Evolutionary conservation across 345 rosid genomes (phyloP), one percentile per base, ranked within the genome.

Genomic region (Populus pruinosa): DNA sequence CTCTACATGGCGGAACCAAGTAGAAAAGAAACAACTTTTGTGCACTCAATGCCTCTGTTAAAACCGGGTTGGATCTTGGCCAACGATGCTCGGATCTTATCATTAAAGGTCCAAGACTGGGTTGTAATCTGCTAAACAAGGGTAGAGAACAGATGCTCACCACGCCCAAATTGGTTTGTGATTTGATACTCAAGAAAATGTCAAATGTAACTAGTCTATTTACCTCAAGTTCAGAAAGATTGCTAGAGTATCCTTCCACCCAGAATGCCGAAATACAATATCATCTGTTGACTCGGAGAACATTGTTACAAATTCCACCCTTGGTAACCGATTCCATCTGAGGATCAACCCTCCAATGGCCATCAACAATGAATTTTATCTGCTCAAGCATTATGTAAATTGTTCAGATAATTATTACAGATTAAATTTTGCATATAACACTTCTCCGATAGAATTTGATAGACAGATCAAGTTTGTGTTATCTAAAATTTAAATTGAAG

Each of bases 361-460:
- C 97, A 47, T 93, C 99, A 70, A 95, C 91, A 17, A 95, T 80
- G 83, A 96, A 96, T 80, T 96, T 96, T 74, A 96, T 88, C 94
- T 92, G 87, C 80, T 76, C 64, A 56, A 64, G 73, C 39, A 70
- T 50, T 25, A 25, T 17, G 55, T 61, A 61, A 18, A 77, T 61
- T 27, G 56, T 25, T 56, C 65, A 68, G 44, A 29, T 35, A 67
- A 14, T 49, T n/a, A 49, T 23, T 47, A 1, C 38, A 71, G 69
- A 27, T 39, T 20, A 59, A 35, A 2, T 27, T 10, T 43, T 21
- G 13, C 18, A 5, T 17, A 49, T 9, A 9, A 59, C 27, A 71
- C 47, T 25, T 35, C 20, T 35, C 39, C n/a, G 66, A 55, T 10
- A 72, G 56, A 55, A 55, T 21, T 35, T 47, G 21, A 47, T 13